Base-by-base conservation (phyloP, 2,329 filamentous ascomycete genomes). In the Penicillium glabrum region DNA sequence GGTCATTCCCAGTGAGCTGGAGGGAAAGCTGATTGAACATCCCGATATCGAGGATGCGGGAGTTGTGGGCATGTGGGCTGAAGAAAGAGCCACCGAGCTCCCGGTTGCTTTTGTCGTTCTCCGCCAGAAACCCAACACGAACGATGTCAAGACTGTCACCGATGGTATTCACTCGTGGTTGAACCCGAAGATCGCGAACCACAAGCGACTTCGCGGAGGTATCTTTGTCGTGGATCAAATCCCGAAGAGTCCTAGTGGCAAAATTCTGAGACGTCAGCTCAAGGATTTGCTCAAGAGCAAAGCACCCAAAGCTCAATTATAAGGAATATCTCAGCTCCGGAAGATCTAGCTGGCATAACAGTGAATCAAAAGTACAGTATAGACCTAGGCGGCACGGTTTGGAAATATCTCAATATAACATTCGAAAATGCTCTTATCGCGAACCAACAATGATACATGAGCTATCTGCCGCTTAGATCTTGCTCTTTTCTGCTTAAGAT, bases 121-220 rank as follows among this genome's bases (percentile, higher is more conserved):
- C 11, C 56, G 54, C 16, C 46, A 21, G 6, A 41, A 60, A 23
- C 57, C 61, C 1, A 57, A 37, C n/a, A 45, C 39, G 2, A 45
- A 37, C 29, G 52, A 64, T 19, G 24, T 44, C 16, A 59, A 57
- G 26, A 39, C 53, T 31, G 51, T 61, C 3, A 44, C 58, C 8
- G 48, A 47, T 26, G 59, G 35, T 4, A 61, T 64, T 19, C 55
- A 63, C 29, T 46, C 55, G 8, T 66, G 63, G 62, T 31, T 73
- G 39, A 64, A 64, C 5, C 59, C 62, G 35, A 66, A 63, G 31
- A 63, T 74, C 6, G 69, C 69, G 3, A 64, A 61, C 45, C 69
- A 75, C 51, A 75, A 75, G 59, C 57, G 64, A 46, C 57, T 73
- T 47, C 59, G 72, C 4, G 72, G 71, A 2, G 72, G 71, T 0